Conservation (phyloP, 495 filamentous ascomycete genomes). For the Xylaria bambusicola region DNA sequence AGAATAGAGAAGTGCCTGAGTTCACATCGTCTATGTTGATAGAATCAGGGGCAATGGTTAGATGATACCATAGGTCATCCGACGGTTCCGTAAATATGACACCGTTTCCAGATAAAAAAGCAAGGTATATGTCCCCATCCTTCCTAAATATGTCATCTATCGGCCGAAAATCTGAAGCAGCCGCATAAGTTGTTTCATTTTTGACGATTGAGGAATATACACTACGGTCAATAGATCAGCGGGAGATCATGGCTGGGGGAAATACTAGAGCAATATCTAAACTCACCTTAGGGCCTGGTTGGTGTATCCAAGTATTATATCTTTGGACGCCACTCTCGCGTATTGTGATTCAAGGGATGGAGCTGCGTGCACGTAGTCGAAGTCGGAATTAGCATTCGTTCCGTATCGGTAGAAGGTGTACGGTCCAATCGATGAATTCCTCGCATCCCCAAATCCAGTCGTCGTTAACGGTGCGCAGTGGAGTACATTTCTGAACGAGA, state of each 20-base stretch:
- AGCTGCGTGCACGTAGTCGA: not conserved
- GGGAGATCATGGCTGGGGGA: not conserved
- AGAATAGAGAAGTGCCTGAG: too few relatives aligned
- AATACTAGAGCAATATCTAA: not conserved
- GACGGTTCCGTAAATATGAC: not conserved
- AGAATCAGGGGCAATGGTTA: not conserved
- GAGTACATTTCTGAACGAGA: constrained; percentile 1
- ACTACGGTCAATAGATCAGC: not conserved
- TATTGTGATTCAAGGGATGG: not conserved
- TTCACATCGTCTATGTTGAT: not conserved
- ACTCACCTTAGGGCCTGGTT: constrained; percentile 2
- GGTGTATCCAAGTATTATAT: not conserved
- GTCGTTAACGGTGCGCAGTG: constrained; percentile 4
- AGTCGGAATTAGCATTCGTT: too few relatives aligned
- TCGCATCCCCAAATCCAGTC: not conserved
- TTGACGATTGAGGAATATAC: not conserved
- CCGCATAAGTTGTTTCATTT: not conserved
- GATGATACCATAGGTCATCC: constrained; percentile 5
- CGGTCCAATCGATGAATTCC: not conserved
- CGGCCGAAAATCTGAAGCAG: not conserved
- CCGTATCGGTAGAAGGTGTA: constrained; percentile 2
- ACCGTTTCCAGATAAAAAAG: constrained; percentile 6
- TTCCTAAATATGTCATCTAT: not conserved
- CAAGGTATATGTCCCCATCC: constrained; percentile 3
- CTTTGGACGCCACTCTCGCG: not conserved